Conservation (phyloP, 2,329 filamentous ascomycete genomes). For the Pyricularia grisea region DNA sequence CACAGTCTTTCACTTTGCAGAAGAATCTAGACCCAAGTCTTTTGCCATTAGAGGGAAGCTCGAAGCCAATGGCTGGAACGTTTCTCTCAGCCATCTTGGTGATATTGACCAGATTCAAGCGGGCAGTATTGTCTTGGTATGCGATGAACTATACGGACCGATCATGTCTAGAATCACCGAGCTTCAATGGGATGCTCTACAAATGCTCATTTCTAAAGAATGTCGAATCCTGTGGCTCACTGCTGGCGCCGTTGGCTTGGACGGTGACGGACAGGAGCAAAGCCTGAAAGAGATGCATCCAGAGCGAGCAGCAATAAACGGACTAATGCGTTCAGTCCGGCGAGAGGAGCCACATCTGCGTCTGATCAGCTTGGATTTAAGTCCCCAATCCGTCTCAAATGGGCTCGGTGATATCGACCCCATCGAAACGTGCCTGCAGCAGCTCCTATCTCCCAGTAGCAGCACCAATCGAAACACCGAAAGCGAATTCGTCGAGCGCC, state of each 20-base stretch:
- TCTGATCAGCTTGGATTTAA: constrained; percentile 14
- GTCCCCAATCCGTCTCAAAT: constrained; percentile 9
- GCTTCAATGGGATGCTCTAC: not conserved
- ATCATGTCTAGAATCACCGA: not conserved
- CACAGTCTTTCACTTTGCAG: not conserved
- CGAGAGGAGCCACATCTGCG: constrained; percentile 12
- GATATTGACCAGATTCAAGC: not conserved
- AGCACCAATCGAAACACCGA: not conserved
- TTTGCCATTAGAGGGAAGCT: not conserved
- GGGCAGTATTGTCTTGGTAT: not conserved
- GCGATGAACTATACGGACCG: not conserved
- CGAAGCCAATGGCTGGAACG: not conserved
- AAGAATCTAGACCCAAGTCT: not conserved
- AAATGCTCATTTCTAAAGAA: not conserved
- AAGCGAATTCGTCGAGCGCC: not conserved
- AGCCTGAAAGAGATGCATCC: constrained; percentile 12
- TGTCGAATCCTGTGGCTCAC: constrained; percentile 23
- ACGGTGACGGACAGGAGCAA: not conserved
- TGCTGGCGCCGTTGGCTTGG: constrained; percentile 11
- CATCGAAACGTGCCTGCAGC: not conserved
- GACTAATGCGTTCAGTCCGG: constrained; percentile 21
- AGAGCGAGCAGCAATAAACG: constrained; percentile 19
- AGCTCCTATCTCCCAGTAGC: constrained; percentile 4
- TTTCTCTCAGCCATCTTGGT: not conserved
- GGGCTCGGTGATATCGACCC: not conserved